These are phyloP conservation scores for Phytophthora rubi DNA, from an alignment of 352 stramenopile species.

Conservation along the genomic window DNA sequence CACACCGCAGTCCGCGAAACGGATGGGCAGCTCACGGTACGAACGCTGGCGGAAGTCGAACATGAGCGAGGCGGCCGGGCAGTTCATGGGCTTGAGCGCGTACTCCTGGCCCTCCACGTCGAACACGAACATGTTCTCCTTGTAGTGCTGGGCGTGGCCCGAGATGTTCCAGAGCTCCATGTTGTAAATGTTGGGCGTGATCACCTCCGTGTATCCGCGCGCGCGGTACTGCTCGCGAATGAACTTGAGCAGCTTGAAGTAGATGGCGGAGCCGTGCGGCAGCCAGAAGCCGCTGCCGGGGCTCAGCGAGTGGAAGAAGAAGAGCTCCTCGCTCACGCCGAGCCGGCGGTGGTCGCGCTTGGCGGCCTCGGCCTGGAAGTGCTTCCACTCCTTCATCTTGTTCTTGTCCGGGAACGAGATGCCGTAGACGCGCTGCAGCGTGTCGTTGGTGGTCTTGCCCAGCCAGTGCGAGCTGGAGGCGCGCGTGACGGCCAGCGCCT, in stretches of 20 bases:
- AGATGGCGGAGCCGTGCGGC: slow-evolving; percentile 95
- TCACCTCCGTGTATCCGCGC: slow-evolving; percentile 92
- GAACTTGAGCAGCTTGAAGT: slow-evolving; percentile 98
- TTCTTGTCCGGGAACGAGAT: slow-evolving; percentile 99
- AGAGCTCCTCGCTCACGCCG: slow-evolving; percentile 95
- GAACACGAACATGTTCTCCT: slow-evolving; percentile 99
- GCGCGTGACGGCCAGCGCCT: slow-evolving; percentile 95
- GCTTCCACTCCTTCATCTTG: slow-evolving; percentile 97
- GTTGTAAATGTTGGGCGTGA: slow-evolving; percentile 99
- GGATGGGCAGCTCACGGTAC: slow-evolving; percentile 97
- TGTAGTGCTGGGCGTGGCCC: slow-evolving; percentile 98
- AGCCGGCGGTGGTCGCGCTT: slow-evolving; percentile 97
- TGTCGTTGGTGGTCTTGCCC: slow-evolving; percentile 97
- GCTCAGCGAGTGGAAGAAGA: slow-evolving; percentile 94
- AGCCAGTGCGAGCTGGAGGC: slow-evolving; percentile 97
- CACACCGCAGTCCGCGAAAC: slow-evolving; percentile 98
- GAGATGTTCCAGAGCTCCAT: slow-evolving; percentile 97
- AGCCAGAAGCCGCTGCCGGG: slow-evolving; percentile 97
- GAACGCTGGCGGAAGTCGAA: slow-evolving; percentile 94
- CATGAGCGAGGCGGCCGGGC: slow-evolving; percentile 98
- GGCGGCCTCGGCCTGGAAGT: slow-evolving; percentile 96
- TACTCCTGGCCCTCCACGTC: slow-evolving; percentile 95
- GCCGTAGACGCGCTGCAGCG: slow-evolving; percentile 96
- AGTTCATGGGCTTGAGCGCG: slow-evolving; percentile 99
- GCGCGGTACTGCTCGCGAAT: slow-evolving; percentile 90